Conservation (phyloP, 805 yeast species). For the Schwanniomyces sp. region DNA sequence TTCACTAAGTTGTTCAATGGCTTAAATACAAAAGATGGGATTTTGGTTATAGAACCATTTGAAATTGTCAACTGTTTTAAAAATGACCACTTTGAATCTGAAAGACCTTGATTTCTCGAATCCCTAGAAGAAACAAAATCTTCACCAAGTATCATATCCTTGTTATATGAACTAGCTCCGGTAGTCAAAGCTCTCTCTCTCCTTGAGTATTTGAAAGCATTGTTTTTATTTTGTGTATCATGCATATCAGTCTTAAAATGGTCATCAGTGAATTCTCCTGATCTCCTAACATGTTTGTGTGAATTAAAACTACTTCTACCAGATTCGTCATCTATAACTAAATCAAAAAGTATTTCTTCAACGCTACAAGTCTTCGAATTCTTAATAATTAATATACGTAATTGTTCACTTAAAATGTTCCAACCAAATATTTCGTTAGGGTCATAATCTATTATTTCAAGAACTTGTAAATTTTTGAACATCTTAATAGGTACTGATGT, state of each 20-base stretch:
- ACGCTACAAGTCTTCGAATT: slow-evolving; percentile 52
- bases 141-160: slow-evolving; percentile 10
- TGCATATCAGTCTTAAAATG: slow-evolving; percentile 8
- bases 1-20: slow-evolving; percentile 42
- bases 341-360: slow-evolving; percentile 49
- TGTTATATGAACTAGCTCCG: slow-evolving; percentile 26
- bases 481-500: slow-evolving; percentile 63
- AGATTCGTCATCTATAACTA: slow-evolving; percentile 54
- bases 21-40: slow-evolving; percentile 35
- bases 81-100: slow-evolving; percentile 40
- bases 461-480: slow-evolving; percentile 61
- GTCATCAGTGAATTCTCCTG: slow-evolving; percentile 9
- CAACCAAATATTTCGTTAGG: slow-evolving; percentile 69
- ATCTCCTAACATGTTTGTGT: slow-evolving; percentile 11
- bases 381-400: slow-evolving; percentile 55
- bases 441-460: slow-evolving; percentile 59
- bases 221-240: slow-evolving; percentile 14
- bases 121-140: not conserved
- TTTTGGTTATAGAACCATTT: slow-evolving; percentile 37
- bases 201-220: slow-evolving; percentile 21
- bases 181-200: slow-evolving; percentile 24
- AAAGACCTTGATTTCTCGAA: slow-evolving; percentile 18
- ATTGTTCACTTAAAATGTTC: slow-evolving; percentile 54
- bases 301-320: slow-evolving; percentile 35
- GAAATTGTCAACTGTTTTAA: slow-evolving; percentile 42